A percentile compares a stretch with the other conserved stretches of the same genome.
Evolutionary conservation across 306 rosid species (phyloP).

Genomic region (Cucurbita moschata): DNA sequence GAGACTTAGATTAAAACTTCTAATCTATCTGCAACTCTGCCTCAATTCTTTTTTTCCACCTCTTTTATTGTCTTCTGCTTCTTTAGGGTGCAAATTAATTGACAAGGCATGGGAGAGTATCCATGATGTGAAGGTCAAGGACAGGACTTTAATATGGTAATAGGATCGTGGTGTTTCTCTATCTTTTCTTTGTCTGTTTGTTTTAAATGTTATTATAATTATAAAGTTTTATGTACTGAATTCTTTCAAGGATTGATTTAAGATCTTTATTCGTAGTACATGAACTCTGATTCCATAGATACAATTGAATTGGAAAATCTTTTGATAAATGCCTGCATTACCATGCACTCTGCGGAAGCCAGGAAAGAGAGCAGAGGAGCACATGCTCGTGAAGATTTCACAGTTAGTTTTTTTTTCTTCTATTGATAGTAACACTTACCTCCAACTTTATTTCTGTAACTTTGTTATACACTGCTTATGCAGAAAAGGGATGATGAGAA

Average conservation of each 20-base stretch:
- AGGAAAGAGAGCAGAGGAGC: slow-evolving; percentile 96
- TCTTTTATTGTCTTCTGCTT: neutral
- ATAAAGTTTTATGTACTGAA: neutral
- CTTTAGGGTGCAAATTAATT: slow-evolving; percentile 53
- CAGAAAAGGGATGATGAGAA: slow-evolving; percentile 90
- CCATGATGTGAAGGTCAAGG: slow-evolving; percentile 52
- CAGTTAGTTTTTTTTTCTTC: slow-evolving; percentile 24
- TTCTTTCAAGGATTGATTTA: neutral
- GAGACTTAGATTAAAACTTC: neutral
- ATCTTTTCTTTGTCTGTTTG: neutral
- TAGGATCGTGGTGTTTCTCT: neutral
- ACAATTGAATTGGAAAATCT: slow-evolving; percentile 84
- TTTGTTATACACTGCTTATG: slow-evolving; percentile 19
- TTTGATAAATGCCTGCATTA: slow-evolving; percentile 72
- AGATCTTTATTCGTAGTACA: slow-evolving; percentile 13
- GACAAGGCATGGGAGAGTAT: slow-evolving; percentile 68
- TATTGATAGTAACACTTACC: neutral
- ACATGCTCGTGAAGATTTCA: slow-evolving; percentile 84
- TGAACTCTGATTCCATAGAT: slow-evolving; percentile 84
- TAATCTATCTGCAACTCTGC: neutral
- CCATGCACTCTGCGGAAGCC: slow-evolving; percentile 94
- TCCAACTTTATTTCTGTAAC: neutral
- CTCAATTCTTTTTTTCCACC: neutral
- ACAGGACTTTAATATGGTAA: slow-evolving; percentile 72
- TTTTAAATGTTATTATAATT: neutral